These are phyloP conservation scores for Pholiota molesta DNA, from an alignment of 768 basidiomycete species.

Conservation along the genomic window DNA sequence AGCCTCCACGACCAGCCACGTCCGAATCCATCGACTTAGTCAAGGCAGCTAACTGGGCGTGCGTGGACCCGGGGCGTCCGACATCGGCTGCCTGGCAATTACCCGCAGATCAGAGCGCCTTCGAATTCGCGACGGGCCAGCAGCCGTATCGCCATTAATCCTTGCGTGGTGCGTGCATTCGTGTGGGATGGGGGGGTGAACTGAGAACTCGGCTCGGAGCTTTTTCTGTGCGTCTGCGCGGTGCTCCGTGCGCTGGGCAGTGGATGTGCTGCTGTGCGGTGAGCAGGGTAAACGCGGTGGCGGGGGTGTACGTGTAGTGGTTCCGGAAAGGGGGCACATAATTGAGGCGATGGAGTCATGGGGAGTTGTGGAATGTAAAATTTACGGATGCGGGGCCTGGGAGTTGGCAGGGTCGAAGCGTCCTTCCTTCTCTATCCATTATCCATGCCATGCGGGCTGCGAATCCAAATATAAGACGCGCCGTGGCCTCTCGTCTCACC, in stretches of 20 bases:
- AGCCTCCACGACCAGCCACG: too few relatives aligned
- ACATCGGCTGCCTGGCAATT: neutral
- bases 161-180: neutral
- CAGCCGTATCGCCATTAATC: neutral
- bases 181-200: neutral
- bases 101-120: neutral
- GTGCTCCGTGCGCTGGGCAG: neutral
- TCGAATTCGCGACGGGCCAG: neutral
- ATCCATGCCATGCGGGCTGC: slow-evolving; percentile 1
- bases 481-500: slow-evolving; percentile 5
- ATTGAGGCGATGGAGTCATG: neutral
- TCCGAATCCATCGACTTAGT: too few relatives aligned
- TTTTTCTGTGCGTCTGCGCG: neutral
- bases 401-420: neutral
- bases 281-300: too few relatives aligned
- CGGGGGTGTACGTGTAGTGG: neutral
- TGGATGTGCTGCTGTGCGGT: too few relatives aligned
- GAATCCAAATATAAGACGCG: slow-evolving; percentile 21
- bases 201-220: neutral
- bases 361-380: neutral
- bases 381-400: neutral
- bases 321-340: neutral
- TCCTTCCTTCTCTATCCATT: neutral
- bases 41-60: neutral
- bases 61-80: too few relatives aligned